Conservation (phyloP, 495 filamentous ascomycete genomes). For the Podospora pseudoanserina region DNA sequence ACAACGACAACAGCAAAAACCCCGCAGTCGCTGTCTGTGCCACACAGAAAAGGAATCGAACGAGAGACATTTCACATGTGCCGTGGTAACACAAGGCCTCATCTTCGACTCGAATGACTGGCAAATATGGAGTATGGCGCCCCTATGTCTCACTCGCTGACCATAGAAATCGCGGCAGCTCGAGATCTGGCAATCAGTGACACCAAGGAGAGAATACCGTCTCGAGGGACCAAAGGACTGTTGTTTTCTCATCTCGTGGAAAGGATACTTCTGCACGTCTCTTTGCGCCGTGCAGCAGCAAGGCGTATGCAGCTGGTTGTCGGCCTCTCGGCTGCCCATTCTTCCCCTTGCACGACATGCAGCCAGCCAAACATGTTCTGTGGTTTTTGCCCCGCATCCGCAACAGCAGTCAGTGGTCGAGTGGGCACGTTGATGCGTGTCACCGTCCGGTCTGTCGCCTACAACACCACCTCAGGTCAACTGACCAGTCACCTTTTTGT, state of each 20-base stretch:
- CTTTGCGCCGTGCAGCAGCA: slow-evolving; percentile 2
- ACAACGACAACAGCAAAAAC: background rate
- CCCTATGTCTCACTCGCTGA: background rate
- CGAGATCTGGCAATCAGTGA: background rate
- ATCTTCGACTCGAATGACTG: background rate
- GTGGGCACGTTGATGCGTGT: background rate
- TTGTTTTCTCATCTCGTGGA: background rate
- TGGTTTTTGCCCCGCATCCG: background rate
- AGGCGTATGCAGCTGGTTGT: background rate
- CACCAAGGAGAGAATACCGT: background rate
- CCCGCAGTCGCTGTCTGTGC: slow-evolving; percentile 1
- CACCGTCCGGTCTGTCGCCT: background rate
- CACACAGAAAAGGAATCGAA: background rate
- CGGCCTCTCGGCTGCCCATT: slow-evolving; percentile 12
- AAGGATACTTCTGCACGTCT: background rate
- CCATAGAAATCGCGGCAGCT: background rate
- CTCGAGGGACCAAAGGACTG: background rate
- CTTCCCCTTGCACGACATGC: slow-evolving; percentile 8
- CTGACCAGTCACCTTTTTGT: background rate
- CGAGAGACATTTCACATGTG: background rate
- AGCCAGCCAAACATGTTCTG: background rate
- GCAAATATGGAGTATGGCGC: background rate
- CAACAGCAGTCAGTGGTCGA: background rate
- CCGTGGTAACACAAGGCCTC: background rate
- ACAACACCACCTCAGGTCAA: background rate